Evolutionary conservation across 495 filamentous ascomycete species (phyloP), one percentile per base, ranked within the genome.

Genomic region (Aspergillus affinis): DNA sequence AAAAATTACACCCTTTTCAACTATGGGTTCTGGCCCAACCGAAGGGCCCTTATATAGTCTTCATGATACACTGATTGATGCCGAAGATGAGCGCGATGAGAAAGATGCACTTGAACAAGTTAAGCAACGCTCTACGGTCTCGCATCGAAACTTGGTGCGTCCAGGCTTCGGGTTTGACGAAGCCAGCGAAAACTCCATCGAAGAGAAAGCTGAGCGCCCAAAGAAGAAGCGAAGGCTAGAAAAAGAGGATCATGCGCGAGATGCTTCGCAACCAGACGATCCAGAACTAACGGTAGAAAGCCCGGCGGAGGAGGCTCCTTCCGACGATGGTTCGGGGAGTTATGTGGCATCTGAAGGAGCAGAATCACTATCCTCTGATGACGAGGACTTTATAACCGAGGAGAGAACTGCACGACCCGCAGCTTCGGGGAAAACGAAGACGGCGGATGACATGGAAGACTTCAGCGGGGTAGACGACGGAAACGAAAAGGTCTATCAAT

Each of bases 1-100:
- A 54, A 97, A 98, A 72, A 98, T 98, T 64, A 98, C 94, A 0
- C 94, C 94, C 0, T 98, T 98, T 59, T 88, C 92, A 3, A 87
- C 86, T 54, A 81, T 93, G 65, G 79, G 81, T 48, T 80, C 78
- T 30, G 76, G 79, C 21, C 71, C 76, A 19, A 76, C 78, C 15
- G 78, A 79, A 45, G 84, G 82, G 2, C 75, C 82, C 6, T 77
- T 84, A 44, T 82, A 86, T 18, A 85, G 84, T 52, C 78, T 94
- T 6, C 83, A 85, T 20, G 82, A 90, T 70, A 90, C 86, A 8
- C 81, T 96, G 48, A 76, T 91, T 15, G 89, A 92, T 58, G 90
- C 90, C 0, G 91, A 92, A 63, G 86, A 88, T 56, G 78, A 84
- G 50, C 65, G 85, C 4, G 80, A 83, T 61, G 85, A 89, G 61